These are phyloP conservation scores for Stemphylium lycopersici DNA, from an alignment of 2,329 filamentous ascomycete species.

Conservation along the genomic window DNA sequence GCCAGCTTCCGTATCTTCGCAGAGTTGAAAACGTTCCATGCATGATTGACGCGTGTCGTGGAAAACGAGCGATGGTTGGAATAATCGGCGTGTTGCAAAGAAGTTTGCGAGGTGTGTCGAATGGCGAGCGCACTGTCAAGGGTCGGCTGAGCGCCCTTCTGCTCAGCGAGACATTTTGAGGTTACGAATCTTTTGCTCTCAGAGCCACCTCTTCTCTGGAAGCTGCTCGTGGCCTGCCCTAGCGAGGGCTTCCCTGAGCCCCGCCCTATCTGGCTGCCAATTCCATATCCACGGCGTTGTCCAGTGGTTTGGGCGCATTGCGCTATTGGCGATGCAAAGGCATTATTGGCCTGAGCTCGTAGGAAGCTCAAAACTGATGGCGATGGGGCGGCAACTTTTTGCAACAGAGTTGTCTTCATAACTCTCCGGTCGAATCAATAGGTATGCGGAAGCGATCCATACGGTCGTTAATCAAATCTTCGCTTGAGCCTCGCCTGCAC, in stretches of 20 bases:
- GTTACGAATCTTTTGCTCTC: conserved; percentile 10
- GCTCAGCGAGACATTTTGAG: conserved; percentile 6
- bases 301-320: conserved; percentile 29
- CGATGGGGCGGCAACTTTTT: conserved; percentile 42
- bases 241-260: background rate
- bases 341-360: conserved; percentile 40
- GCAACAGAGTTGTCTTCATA: conserved; percentile 46
- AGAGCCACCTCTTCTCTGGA: background rate
- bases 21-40: conserved; percentile 34
- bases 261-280: conserved; percentile 6
- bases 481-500: conserved; percentile 16
- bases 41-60: conserved; percentile 15
- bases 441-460: conserved; percentile 38
- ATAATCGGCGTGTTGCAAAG: background rate
- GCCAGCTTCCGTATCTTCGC: conserved; percentile 47
- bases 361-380: conserved; percentile 48
- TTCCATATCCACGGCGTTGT: conserved; percentile 24
- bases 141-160: background rate
- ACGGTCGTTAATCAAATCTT: conserved; percentile 24
- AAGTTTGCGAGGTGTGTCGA: background rate
- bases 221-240: conserved; percentile 2
- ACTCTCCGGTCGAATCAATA: conserved; percentile 34
- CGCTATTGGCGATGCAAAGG: conserved; percentile 35
- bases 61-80: conserved; percentile 12
- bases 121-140: conserved; percentile 2